Conservation (phyloP, 129 eudicot genomes). For the Flaveria brownii region DNA sequence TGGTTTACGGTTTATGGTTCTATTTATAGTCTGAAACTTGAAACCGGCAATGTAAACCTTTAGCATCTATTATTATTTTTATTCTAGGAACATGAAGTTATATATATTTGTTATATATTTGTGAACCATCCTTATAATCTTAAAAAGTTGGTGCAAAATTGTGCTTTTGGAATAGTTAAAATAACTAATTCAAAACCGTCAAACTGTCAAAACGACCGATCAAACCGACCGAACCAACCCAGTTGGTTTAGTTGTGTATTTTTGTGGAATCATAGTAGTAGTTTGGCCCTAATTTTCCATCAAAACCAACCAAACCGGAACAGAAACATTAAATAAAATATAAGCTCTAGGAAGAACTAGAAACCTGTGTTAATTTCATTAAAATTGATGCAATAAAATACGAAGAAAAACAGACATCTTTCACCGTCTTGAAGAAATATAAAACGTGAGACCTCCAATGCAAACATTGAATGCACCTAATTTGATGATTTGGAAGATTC, state of each 20-base stretch:
- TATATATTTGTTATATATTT: no score
- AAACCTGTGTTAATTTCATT: constrained; percentile 8
- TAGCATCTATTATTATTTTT: no score
- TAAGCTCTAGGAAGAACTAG: not conserved
- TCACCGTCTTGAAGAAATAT: constrained; percentile 82
- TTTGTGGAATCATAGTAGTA: no score
- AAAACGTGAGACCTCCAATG: constrained; percentile 85
- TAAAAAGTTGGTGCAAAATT: no score
- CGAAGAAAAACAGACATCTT: constrained; percentile 94
- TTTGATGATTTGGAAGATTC: constrained; percentile 98
- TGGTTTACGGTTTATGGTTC: not conserved
- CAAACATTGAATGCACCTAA: constrained; percentile 68
- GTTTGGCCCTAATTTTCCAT: not conserved
- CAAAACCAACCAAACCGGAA: not conserved
- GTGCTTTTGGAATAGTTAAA: not conserved
- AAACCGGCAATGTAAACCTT: not conserved
- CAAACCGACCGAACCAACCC: no score
- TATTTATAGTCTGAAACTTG: not conserved
- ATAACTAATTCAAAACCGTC: not conserved
- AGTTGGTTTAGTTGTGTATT: no score
- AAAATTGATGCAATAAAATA: constrained; percentile 43
- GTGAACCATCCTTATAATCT: no score
- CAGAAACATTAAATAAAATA: no score
- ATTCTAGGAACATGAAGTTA: no score
- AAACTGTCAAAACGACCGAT: not conserved